These are phyloP conservation scores for Chytridiales sp. DNA, from an alignment of 371 early-diverging fungal genomes.

Conservation along the genomic window DNA sequence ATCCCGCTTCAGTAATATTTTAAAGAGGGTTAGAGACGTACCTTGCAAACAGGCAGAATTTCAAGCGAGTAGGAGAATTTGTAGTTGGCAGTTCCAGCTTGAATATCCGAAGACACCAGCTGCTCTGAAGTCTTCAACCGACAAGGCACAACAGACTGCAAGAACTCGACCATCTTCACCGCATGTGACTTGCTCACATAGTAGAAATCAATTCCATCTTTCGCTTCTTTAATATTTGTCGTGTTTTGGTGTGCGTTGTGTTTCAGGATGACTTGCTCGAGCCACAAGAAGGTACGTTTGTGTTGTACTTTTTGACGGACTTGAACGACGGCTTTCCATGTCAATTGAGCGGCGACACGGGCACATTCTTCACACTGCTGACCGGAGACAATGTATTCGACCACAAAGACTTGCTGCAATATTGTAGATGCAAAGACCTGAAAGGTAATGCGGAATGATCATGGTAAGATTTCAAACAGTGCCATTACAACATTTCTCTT, in stretches of 20 bases:
- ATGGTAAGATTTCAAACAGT: neutral
- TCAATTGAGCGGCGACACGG: slow-evolving; percentile 96
- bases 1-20: neutral
- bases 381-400: slow-evolving; percentile 89
- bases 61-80: slow-evolving; percentile 97
- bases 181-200: slow-evolving; percentile 91
- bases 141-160: slow-evolving; percentile 83
- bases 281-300: slow-evolving; percentile 96
- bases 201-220: slow-evolving; percentile 99
- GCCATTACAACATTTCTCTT: neutral
- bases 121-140: slow-evolving; percentile 91
- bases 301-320: slow-evolving; percentile 95
- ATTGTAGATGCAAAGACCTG: slow-evolving; percentile 91
- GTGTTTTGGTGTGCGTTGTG: slow-evolving; percentile 96
- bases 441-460: neutral
- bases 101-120: slow-evolving; percentile 96
- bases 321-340: slow-evolving; percentile 99
- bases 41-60: slow-evolving; percentile 93
- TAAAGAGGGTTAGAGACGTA: neutral
- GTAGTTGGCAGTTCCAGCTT: slow-evolving; percentile 89
- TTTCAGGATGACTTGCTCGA: slow-evolving; percentile 98
- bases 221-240: slow-evolving; percentile 95
- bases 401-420: slow-evolving; percentile 92
- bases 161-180: slow-evolving; percentile 94
- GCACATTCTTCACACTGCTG: slow-evolving; percentile 99